phyloP scores from a whole-genome alignment of 2,329 filamentous ascomycete genomes.

The Fusarium haematococcum region DNA sequence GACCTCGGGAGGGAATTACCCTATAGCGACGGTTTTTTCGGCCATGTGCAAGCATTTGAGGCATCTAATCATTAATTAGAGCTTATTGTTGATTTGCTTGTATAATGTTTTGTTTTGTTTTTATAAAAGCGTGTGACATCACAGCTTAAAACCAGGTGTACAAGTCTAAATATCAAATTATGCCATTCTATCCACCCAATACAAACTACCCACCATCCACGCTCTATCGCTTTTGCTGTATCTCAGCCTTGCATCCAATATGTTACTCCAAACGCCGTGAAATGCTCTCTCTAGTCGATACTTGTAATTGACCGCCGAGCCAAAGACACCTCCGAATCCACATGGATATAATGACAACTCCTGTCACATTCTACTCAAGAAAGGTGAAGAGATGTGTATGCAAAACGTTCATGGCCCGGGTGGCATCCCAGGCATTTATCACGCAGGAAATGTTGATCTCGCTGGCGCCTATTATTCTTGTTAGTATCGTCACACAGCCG shows the following conservation, averaged over 20 bases:
- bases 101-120: neutral
- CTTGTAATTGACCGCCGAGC: neutral
- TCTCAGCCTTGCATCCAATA: conserved; percentile 7
- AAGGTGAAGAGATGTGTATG: conserved; percentile 98
- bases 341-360: conserved; percentile 6
- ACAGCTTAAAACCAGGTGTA: neutral
- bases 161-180: neutral
- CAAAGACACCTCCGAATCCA: conserved; percentile 4
- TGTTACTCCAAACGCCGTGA: conserved; percentile 32
- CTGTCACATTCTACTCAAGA: conserved; percentile 67
- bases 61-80: neutral
- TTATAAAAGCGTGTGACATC: neutral
- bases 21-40: conserved; percentile 13
- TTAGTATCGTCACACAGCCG: conserved; percentile 5
- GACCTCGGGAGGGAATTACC: conserved; percentile 22
- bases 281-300: conserved; percentile 5
- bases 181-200: neutral
- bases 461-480: conserved; percentile 76
- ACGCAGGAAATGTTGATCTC: conserved; percentile 99
- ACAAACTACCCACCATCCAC: neutral
- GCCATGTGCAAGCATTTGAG: conserved; percentile 4
- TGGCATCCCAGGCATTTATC: conserved; percentile 90
- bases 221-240: neutral
- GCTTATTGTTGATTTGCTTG: neutral
- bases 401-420: conserved; percentile 93